These are phyloP conservation scores for Eleusine indica DNA, from an alignment of 176 grass and related monocot species.

Conservation along the genomic window DNA sequence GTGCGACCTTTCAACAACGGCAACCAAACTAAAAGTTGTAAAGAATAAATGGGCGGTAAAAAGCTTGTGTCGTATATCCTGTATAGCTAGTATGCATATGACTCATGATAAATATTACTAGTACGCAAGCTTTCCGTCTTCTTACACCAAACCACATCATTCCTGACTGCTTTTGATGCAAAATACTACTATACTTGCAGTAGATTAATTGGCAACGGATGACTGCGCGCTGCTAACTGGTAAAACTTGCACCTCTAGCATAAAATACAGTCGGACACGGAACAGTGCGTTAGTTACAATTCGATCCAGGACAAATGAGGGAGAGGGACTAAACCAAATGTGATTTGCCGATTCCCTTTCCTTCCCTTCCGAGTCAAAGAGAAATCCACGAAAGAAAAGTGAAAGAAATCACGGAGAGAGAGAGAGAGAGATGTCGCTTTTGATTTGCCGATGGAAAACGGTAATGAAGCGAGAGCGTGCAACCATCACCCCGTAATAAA, in stretches of 20 bases:
- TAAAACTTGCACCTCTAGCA: not conserved
- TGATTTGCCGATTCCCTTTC: not conserved
- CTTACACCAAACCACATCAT: not conserved
- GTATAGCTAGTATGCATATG: not conserved
- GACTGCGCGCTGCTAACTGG: not conserved
- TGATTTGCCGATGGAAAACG: not conserved
- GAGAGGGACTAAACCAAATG: not conserved
- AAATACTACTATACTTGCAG: not conserved
- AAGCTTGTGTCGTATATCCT: not conserved
- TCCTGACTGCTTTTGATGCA: not conserved
- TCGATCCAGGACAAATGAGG: not conserved
- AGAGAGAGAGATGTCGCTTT: not conserved
- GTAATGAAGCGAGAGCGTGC: constrained; percentile 1
- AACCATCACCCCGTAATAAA: not conserved
- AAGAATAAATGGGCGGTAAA: not conserved
- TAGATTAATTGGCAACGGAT: not conserved
- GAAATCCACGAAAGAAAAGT: not conserved
- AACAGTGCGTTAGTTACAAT: not conserved
- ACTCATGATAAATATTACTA: too few species aligned
- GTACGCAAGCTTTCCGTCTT: not conserved
- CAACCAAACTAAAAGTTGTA: not conserved
- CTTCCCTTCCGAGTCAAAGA: not conserved
- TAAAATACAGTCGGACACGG: not conserved
- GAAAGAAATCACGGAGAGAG: not conserved
- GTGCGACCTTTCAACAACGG: not conserved